phyloP scores from a whole-genome alignment of 169 alveolate species.

The Eimeria brunetti region DNA sequence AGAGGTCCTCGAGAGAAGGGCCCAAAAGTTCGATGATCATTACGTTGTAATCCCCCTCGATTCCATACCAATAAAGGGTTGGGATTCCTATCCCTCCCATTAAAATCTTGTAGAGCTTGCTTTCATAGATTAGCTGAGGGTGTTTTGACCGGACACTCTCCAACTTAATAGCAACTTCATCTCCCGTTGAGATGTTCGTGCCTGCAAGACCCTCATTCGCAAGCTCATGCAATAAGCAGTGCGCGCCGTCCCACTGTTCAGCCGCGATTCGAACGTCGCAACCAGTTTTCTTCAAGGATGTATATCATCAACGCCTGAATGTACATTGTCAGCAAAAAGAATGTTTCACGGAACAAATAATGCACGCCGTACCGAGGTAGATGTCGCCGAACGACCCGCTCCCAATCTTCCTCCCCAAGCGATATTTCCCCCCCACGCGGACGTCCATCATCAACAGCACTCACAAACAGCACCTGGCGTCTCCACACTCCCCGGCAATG shows the following conservation, averaged over 20 bases:
- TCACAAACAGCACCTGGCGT: constrained; percentile 19
- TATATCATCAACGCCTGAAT: neutral
- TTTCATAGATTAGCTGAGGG: constrained; percentile 97
- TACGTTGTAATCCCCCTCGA: constrained; percentile 98
- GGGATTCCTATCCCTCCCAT: constrained; percentile 97
- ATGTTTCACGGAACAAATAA: neutral
- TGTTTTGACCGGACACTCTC: constrained; percentile 95
- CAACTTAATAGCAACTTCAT: constrained; percentile 95
- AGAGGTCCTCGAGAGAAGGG: constrained; percentile 98
- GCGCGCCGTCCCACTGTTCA: neutral
- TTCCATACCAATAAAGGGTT: constrained; percentile 98
- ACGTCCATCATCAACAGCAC: constrained; percentile 92
- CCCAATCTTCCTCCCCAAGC: constrained; percentile 98
- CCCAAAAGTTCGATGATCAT: constrained; percentile 98
- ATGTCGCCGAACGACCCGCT: constrained; percentile 99
- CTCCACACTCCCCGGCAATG: neutral
- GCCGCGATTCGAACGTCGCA: neutral
- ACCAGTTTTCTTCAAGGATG: no score
- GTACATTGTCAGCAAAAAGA: neutral
- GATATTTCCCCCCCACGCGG: constrained; percentile 97
- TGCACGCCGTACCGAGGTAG: constrained; percentile 92
- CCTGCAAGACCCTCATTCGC: constrained; percentile 83
- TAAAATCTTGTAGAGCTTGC: constrained; percentile 96
- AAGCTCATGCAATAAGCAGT: neutral
- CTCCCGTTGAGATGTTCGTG: constrained; percentile 95